Evolutionary conservation across 1,139 yeast genomes (phyloP).

Genomic region (Protomyces pachydermus): DNA sequence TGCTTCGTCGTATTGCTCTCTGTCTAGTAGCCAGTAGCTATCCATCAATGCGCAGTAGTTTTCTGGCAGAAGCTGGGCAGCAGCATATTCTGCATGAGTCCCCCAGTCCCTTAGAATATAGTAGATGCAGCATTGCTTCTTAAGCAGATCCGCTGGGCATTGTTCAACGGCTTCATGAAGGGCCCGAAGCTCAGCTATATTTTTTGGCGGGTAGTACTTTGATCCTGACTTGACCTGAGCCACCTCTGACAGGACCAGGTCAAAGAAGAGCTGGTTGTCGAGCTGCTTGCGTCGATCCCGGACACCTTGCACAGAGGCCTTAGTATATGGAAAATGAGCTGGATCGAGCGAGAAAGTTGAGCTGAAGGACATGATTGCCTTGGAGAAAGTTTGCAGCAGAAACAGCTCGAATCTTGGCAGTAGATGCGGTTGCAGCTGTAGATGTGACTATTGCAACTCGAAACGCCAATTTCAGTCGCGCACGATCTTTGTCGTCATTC

Average conservation of each 20-base stretch:
- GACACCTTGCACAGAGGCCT: neutral
- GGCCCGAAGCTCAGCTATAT: slow-evolving; percentile 5
- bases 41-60: slow-evolving; percentile 23
- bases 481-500: too few relatives aligned
- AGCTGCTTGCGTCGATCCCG: slow-evolving; percentile 6
- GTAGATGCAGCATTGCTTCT: slow-evolving; percentile 25
- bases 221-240: slow-evolving; percentile 2
- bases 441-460: too few relatives aligned
- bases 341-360: slow-evolving; percentile 20
- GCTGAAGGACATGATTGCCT: neutral
- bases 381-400: too few relatives aligned
- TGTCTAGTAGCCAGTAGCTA: slow-evolving; percentile 18
- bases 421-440: too few relatives aligned
- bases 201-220: slow-evolving; percentile 12
- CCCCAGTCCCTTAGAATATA: slow-evolving; percentile 21
- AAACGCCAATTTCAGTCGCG: too few relatives aligned
- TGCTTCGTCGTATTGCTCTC: slow-evolving; percentile 4
- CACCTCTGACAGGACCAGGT: slow-evolving; percentile 17
- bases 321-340: slow-evolving; percentile 15
- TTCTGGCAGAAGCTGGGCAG: slow-evolving; percentile 1
- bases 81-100: slow-evolving; percentile 4
- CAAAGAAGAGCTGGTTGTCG: slow-evolving; percentile 15
- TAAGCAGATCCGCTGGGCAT: slow-evolving; percentile 19
- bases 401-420: too few relatives aligned
- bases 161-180: slow-evolving; percentile 22